phyloP scores from a whole-genome alignment of 2,329 filamentous ascomycete species.

The Xylariaceae sp. region DNA sequence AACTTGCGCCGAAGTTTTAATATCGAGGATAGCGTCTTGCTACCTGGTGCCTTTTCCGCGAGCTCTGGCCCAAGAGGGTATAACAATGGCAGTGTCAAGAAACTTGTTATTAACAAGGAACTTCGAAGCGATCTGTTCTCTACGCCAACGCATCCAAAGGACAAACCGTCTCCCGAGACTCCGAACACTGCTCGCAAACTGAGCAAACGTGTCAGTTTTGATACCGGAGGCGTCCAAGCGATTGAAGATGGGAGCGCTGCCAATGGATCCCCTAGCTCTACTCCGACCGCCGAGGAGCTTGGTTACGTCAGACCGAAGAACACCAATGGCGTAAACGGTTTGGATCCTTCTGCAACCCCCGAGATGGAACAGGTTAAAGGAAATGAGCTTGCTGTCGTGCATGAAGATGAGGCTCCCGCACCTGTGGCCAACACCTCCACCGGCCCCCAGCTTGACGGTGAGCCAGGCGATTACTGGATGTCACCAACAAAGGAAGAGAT shows the following conservation, averaged over 20 bases:
- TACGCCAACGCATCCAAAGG: conserved; percentile 55
- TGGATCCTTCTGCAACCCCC: conserved; percentile 41
- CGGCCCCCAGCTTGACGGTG: conserved; percentile 36
- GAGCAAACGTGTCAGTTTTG: conserved; percentile 90
- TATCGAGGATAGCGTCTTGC: conserved; percentile 78
- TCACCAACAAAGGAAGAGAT: conserved; percentile 71
- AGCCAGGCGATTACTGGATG: conserved; percentile 83
- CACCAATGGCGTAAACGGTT: conserved; percentile 41
- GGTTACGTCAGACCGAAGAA: conserved; percentile 54
- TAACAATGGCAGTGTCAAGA: conserved; percentile 73
- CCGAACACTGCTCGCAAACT: conserved; percentile 50
- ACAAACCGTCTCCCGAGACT: conserved; percentile 41
- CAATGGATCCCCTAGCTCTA: conserved; percentile 43
- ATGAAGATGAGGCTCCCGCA: conserved; percentile 58
- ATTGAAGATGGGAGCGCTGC: conserved; percentile 40
- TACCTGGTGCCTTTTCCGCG: conserved; percentile 78
- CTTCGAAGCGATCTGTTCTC: conserved; percentile 70
- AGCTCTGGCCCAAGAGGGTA: conserved; percentile 61
- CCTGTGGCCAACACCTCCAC: conserved; percentile 29
- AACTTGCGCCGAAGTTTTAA: conserved; percentile 80
- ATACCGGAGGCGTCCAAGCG: conserved; percentile 56
- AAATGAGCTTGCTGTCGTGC: conserved; percentile 74
- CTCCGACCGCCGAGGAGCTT: conserved; percentile 55
- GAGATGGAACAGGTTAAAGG: conserved; percentile 71
- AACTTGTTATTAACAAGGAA: conserved; percentile 85